phyloP scores from a whole-genome alignment of 768 basidiomycete species.

The Amanita pseudoporphyria region DNA sequence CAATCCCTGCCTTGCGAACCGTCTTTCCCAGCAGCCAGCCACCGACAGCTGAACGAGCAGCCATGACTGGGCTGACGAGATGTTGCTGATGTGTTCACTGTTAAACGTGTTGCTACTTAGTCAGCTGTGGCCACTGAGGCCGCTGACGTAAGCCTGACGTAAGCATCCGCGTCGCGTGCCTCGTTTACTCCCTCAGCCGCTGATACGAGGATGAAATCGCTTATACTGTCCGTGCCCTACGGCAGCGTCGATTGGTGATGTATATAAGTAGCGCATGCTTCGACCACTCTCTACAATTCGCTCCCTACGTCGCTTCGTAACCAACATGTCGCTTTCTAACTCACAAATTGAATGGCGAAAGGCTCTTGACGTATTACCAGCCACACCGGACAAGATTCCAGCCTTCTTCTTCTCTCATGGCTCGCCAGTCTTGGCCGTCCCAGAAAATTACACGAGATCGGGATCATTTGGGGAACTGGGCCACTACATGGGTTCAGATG shows the following conservation, averaged over 20 bases:
- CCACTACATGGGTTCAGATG: conserved; percentile 33
- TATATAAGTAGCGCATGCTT: neutral
- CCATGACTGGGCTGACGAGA: conserved; percentile 12
- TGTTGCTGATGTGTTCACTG: too few relatives aligned
- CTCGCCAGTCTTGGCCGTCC: conserved; percentile 37
- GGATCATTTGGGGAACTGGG: too few relatives aligned
- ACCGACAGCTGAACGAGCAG: conserved; percentile 24
- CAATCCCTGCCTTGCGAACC: conserved; percentile 52
- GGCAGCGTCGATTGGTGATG: neutral
- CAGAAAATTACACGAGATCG: too few relatives aligned
- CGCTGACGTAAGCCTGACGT: too few relatives aligned
- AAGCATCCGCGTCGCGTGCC: too few relatives aligned
- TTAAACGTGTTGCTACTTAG: too few relatives aligned
- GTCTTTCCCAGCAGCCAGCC: conserved; percentile 71
- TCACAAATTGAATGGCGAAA: conserved; percentile 33
- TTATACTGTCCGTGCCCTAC: neutral
- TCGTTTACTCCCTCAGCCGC: too few relatives aligned
- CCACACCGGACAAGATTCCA: conserved; percentile 53
- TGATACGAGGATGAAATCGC: neutral
- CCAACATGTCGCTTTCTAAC: neutral
- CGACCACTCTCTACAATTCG: neutral
- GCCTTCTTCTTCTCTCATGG: conserved; percentile 74
- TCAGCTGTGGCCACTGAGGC: too few relatives aligned
- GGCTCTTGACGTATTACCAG: conserved; percentile 45
- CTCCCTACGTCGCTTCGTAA: too few relatives aligned